These are phyloP conservation scores for Atractiella rhizophila DNA, from an alignment of 768 basidiomycete species.

Conservation along the genomic window DNA sequence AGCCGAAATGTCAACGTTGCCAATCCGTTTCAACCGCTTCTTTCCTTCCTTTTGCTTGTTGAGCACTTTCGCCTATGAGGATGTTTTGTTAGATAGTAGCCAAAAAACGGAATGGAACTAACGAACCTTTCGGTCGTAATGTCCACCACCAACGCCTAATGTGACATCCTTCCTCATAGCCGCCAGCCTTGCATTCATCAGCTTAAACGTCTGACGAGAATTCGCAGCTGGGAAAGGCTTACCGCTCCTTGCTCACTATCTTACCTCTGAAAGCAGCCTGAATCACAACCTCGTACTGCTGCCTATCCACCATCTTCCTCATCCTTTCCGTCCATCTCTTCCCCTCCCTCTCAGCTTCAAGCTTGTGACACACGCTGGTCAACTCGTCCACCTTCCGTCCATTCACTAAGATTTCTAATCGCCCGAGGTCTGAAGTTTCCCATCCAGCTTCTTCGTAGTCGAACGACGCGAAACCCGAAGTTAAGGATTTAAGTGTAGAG, in stretches of 20 bases:
- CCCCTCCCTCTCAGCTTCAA: slow-evolving; percentile 46
- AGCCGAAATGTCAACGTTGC: slow-evolving; percentile 49
- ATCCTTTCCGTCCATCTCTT: slow-evolving; percentile 74
- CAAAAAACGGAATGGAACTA: slow-evolving; percentile 2
- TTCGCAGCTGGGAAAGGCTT: neutral
- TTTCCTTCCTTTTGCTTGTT: slow-evolving; percentile 71
- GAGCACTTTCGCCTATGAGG: slow-evolving; percentile 43
- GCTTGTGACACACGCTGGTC: slow-evolving; percentile 68
- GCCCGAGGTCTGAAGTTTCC: slow-evolving; percentile 10
- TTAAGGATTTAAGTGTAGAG: slow-evolving; percentile 73
- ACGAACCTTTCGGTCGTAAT: slow-evolving; percentile 7
- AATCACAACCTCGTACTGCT: slow-evolving; percentile 55
- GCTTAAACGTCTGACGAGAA: neutral
- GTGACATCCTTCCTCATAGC: slow-evolving; percentile 42
- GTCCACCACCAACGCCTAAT: slow-evolving; percentile 73
- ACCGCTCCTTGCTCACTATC: slow-evolving; percentile 65
- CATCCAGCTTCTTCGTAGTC: slow-evolving; percentile 96
- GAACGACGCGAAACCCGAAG: slow-evolving; percentile 74
- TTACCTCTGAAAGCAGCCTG: slow-evolving; percentile 74
- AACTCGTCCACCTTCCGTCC: slow-evolving; percentile 74
- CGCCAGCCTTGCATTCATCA: slow-evolving; percentile 4
- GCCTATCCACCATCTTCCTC: slow-evolving; percentile 66
- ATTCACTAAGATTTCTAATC: slow-evolving; percentile 84
- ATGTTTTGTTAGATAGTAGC: slow-evolving; percentile 32
- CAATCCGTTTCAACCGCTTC: slow-evolving; percentile 61